These are phyloP conservation scores for Xerocomus nothofagi DNA, from an alignment of 1,284 basidiomycete genomes.

Conservation along the genomic window DNA sequence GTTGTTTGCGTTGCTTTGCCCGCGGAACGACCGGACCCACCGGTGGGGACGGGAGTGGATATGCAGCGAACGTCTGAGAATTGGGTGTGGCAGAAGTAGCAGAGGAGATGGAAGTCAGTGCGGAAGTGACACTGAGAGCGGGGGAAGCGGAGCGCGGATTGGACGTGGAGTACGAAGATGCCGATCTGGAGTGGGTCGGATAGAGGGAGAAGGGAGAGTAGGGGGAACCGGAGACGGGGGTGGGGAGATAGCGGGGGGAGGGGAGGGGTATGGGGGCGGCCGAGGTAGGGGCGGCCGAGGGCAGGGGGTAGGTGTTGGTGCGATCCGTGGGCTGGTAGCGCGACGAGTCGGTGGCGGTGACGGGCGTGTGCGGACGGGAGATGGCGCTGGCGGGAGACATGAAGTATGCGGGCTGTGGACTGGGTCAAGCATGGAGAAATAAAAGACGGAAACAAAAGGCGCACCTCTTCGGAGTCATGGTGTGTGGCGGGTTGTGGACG, in stretches of 20 bases:
- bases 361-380: constrained; percentile 47
- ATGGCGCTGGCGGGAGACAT: constrained; percentile 33
- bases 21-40: constrained; percentile 33
- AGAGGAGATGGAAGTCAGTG: constrained; percentile 52
- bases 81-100: constrained; percentile 34
- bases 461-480: constrained; percentile 38
- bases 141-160: constrained; percentile 61
- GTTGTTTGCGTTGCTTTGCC: constrained; percentile 64
- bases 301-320: constrained; percentile 16
- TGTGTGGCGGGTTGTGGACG: constrained; percentile 23
- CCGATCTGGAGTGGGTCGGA: constrained; percentile 43
- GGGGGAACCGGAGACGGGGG: constrained; percentile 34
- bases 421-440: constrained; percentile 6
- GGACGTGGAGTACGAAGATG: constrained; percentile 44
- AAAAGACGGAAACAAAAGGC: constrained; percentile 8
- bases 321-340: constrained; percentile 33
- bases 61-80: constrained; percentile 36
- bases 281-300: no score
- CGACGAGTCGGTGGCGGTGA: constrained; percentile 31
- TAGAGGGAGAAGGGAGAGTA: constrained; percentile 37
- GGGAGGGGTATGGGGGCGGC: constrained; percentile 23
- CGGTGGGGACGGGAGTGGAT: constrained; percentile 31
- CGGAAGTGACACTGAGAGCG: constrained; percentile 55
- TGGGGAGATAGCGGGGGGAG: constrained; percentile 35
- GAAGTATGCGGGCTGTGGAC: constrained; percentile 32